phyloP scores from a whole-genome alignment of 345 rosid genomes.

The Arabidopsis thaliana region DNA sequence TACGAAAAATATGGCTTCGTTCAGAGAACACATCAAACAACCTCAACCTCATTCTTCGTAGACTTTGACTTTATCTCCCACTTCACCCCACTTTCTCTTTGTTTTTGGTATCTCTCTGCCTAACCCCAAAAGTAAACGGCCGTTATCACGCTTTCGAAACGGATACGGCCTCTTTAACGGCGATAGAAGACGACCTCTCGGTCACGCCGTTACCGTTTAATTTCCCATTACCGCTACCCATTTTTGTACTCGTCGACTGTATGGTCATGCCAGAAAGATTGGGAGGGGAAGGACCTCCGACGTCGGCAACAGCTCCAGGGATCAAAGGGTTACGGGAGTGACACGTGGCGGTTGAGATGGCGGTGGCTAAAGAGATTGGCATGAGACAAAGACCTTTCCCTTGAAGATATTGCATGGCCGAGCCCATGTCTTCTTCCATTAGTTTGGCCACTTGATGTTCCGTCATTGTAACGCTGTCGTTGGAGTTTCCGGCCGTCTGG shows the following conservation, averaged over 20 bases:
- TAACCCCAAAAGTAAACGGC: constrained; percentile 34
- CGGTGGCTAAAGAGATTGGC: constrained; percentile 97
- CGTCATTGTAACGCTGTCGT: constrained; percentile 47
- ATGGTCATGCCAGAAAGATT: constrained; percentile 76
- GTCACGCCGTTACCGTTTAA: constrained; percentile 47
- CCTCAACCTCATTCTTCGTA: constrained; percentile 48
- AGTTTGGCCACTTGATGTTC: constrained; percentile 93
- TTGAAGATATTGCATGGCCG: constrained; percentile 97
- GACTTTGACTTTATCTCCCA: constrained; percentile 43
- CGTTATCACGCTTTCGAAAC: constrained; percentile 40
- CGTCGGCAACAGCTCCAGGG: constrained; percentile 43
- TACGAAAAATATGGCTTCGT: constrained; percentile 50
- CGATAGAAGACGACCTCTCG: constrained; percentile 33
- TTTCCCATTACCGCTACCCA: constrained; percentile 9
- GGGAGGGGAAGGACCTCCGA: constrained; percentile 64
- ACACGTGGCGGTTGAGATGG: constrained; percentile 81
- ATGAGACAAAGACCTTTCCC: constrained; percentile 96
- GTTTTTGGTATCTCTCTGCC: constrained; percentile 36
- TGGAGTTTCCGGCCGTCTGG: constrained; percentile 39
- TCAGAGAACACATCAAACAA: constrained; percentile 3
- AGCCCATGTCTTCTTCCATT: constrained; percentile 97
- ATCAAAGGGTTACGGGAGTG: constrained; percentile 54
- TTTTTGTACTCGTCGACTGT: constrained; percentile 60
- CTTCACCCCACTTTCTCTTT: constrained; percentile 29
- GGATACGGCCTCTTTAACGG: constrained; percentile 54